A percentile compares a stretch with the other conserved stretches of the same genome.
These are phyloP conservation scores for Zygoascus tannicola DNA, from an alignment of 805 yeast species.

Conservation along the genomic window DNA sequence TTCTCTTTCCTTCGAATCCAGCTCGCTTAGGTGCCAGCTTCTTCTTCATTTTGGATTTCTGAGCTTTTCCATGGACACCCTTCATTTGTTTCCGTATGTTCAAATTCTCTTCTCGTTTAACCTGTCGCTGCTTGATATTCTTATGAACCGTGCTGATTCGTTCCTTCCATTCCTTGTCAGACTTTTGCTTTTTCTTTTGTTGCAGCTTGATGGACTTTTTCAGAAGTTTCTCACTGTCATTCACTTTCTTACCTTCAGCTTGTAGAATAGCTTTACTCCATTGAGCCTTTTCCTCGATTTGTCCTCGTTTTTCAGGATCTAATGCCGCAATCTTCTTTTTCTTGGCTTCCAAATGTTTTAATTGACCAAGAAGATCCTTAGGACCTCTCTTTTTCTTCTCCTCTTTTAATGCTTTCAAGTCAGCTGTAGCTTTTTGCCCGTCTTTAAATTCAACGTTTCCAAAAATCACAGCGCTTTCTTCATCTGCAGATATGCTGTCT, in stretches of 20 bases:
- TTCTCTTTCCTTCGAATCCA: constrained; percentile 72
- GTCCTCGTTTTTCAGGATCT: constrained; percentile 51
- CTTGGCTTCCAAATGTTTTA: constrained; percentile 64
- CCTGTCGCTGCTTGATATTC: constrained; percentile 61
- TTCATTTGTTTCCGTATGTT: constrained; percentile 77
- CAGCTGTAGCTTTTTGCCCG: constrained; percentile 72
- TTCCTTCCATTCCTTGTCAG: constrained; percentile 88
- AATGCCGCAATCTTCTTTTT: constrained; percentile 51
- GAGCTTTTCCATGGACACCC: constrained; percentile 67
- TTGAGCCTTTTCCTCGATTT: constrained; percentile 58
- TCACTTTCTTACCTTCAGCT: constrained; percentile 79
- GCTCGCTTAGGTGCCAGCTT: constrained; percentile 56
- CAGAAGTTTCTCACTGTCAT: constrained; percentile 82
- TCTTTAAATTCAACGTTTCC: constrained; percentile 77
- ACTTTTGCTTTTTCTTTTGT: constrained; percentile 72
- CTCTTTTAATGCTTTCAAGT: constrained; percentile 44
- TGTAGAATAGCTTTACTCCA: constrained; percentile 82
- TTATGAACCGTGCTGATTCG: constrained; percentile 73
- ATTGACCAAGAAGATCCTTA: constrained; percentile 75
- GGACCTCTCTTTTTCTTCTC: constrained; percentile 70
- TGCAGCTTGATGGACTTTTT: constrained; percentile 79
- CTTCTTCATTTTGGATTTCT: constrained; percentile 42
- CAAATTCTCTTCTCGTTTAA: constrained; percentile 88
- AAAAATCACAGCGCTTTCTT: constrained; percentile 45
- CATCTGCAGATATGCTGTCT: constrained; percentile 26